A percentile compares a stretch with the other conserved stretches of the same genome.
These are phyloP conservation scores for Carnegiea gigantea DNA, from an alignment of 179 eudicot genomes.

Conservation along the genomic window DNA sequence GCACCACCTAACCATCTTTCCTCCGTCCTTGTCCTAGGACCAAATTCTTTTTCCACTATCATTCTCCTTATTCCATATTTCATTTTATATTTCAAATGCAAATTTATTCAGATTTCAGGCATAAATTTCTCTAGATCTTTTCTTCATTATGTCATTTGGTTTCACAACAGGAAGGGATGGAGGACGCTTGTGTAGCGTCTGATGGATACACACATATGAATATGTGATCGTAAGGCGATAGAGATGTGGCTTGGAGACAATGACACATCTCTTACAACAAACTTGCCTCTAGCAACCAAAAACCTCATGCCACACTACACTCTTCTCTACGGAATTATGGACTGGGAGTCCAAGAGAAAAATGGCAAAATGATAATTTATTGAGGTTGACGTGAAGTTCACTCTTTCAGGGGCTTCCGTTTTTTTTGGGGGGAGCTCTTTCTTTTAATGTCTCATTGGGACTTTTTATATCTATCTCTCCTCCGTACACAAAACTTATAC, in stretches of 20 bases:
- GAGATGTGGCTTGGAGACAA: constrained; percentile 62
- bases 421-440: not conserved
- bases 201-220: constrained; percentile 97
- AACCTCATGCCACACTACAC: constrained; percentile 57
- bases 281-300: constrained; percentile 52
- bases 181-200: constrained; percentile 88
- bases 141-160: not conserved
- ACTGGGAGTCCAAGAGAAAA: constrained; percentile 57
- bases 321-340: constrained; percentile 63
- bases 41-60: not conserved
- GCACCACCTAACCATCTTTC: constrained; percentile 49
- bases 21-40: not conserved
- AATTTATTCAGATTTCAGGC: not conserved
- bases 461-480: too few species aligned
- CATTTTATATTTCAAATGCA: not conserved
- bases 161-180: constrained; percentile 67
- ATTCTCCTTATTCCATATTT: not conserved
- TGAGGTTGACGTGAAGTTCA: not conserved
- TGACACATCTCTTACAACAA: constrained; percentile 68
- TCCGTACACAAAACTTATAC: constrained; percentile 5
- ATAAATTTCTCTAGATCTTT: not conserved
- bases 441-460: not conserved
- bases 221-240: constrained; percentile 70
- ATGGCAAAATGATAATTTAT: not conserved
- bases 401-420: not conserved